Conservation (phyloP, 1,284 basidiomycete species). For the Cutaneotrichosporon sp. region DNA sequence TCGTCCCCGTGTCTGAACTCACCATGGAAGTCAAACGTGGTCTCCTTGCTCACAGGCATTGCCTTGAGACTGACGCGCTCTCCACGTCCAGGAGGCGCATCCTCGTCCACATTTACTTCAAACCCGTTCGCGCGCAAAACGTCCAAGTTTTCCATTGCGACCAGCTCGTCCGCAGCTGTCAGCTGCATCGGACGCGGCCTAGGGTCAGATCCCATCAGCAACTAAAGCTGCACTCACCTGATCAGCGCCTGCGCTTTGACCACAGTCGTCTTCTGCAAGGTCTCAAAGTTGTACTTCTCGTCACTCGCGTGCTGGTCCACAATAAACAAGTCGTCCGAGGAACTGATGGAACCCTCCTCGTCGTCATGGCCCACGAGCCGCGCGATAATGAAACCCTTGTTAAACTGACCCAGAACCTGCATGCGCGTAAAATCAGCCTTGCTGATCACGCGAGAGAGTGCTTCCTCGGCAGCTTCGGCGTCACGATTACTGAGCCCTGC, state of each 20-base stretch:
- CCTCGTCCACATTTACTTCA: conserved; percentile 60
- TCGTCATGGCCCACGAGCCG: conserved; percentile 52
- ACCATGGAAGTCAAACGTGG: conserved; percentile 71
- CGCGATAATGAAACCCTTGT: conserved; percentile 89
- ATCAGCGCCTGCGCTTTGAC: conserved; percentile 84
- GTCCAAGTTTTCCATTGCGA: conserved; percentile 79
- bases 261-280: conserved; percentile 75
- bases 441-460: conserved; percentile 76
- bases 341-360: conserved; percentile 13
- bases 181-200: conserved; percentile 77
- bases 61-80: conserved; percentile 66
- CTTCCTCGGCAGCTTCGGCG: conserved; percentile 61
- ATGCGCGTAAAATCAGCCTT: conserved; percentile 83
- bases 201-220: neutral
- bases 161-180: conserved; percentile 82
- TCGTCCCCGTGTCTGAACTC: conserved; percentile 15
- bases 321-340: conserved; percentile 84
- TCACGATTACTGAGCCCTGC: conserved; percentile 62
- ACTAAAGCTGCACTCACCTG: conserved; percentile 54
- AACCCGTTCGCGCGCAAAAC: conserved; percentile 83
- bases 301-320: conserved; percentile 64
- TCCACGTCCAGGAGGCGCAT: conserved; percentile 52
- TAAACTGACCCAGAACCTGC: conserved; percentile 90
- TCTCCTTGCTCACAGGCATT: conserved; percentile 86
- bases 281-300: conserved; percentile 96